Evolutionary conservation across 2,329 filamentous ascomycete genomes (phyloP).

Genomic region (Fusarium lateritium): DNA sequence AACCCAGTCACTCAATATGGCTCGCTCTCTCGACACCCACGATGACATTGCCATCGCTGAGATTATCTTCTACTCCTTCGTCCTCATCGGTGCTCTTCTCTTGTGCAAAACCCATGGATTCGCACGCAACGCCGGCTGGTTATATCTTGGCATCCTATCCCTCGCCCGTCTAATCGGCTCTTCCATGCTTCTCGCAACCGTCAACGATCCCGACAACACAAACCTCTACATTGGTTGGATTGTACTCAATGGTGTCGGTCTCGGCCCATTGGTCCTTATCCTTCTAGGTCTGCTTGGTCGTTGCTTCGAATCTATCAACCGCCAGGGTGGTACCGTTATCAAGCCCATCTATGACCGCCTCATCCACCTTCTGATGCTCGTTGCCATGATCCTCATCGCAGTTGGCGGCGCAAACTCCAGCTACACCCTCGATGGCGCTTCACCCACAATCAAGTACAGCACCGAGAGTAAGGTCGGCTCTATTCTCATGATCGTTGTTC

Average conservation of each 20-base stretch:
- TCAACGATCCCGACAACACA: slow-evolving; percentile 66
- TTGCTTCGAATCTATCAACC: slow-evolving; percentile 64
- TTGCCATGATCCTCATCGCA: slow-evolving; percentile 56
- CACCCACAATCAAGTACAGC: slow-evolving; percentile 49
- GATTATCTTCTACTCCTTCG: slow-evolving; percentile 50
- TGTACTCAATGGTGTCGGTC: slow-evolving; percentile 52
- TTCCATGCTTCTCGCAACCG: slow-evolving; percentile 57
- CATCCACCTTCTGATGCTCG: slow-evolving; percentile 60
- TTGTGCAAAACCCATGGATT: slow-evolving; percentile 67
- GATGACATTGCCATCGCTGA: slow-evolving; percentile 54
- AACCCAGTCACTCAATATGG: slow-evolving; percentile 29
- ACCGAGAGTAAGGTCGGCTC: slow-evolving; percentile 48
- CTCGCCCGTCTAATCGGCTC: slow-evolving; percentile 71
- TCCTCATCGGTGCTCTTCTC: slow-evolving; percentile 50
- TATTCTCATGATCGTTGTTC: slow-evolving; percentile 54
- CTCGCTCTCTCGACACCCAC: slow-evolving; percentile 47
- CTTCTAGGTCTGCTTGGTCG: slow-evolving; percentile 52
- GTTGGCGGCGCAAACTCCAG: slow-evolving; percentile 51
- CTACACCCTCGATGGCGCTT: slow-evolving; percentile 41
- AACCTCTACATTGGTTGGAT: slow-evolving; percentile 54
- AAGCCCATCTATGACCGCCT: slow-evolving; percentile 52
- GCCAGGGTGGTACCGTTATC: slow-evolving; percentile 52
- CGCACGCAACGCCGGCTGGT: slow-evolving; percentile 71
- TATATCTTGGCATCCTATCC: slow-evolving; percentile 72
- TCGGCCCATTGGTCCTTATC: slow-evolving; percentile 64